These are phyloP conservation scores for Erucastrum elatum DNA, from an alignment of 345 rosid species.

Conservation along the genomic window DNA sequence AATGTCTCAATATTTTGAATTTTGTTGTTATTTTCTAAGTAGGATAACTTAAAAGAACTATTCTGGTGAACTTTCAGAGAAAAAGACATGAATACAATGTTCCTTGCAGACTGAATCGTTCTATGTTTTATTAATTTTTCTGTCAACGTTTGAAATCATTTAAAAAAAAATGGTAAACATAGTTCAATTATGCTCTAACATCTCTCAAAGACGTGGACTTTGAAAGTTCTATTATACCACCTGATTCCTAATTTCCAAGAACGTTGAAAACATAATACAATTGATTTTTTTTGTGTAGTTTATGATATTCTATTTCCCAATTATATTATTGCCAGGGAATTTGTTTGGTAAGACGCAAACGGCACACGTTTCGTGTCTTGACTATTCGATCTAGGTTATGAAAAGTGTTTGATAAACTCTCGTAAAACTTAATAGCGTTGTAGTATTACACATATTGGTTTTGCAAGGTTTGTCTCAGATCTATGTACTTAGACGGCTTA, in stretches of 20 bases:
- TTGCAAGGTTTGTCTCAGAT: not conserved
- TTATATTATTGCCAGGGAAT: not conserved
- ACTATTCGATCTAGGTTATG: slow-evolving; percentile 10
- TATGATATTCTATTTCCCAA: not conserved
- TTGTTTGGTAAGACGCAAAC: not conserved
- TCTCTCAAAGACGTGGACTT: not conserved
- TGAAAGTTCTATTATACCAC: not conserved
- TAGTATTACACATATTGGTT: not conserved
- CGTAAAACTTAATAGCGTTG: not conserved
- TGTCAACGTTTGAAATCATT: not conserved
- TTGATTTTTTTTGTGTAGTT: not conserved
- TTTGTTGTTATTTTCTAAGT: not conserved
- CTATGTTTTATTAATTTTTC: not conserved
- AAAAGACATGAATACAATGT: not conserved
- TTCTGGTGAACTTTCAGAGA: not conserved
- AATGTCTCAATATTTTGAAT: slow-evolving; percentile 1
- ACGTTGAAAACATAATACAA: not conserved
- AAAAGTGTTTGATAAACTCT: not conserved
- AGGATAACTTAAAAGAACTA: not conserved
- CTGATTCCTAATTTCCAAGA: slow-evolving; percentile 3
- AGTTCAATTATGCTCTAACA: not conserved
- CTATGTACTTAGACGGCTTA: not conserved
- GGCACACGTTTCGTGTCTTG: not conserved
- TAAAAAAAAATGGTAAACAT: not conserved
- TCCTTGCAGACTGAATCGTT: not conserved